phyloP scores from a whole-genome alignment of 2,329 filamentous ascomycete species.

The Myriosclerotinia duriaeana region DNA sequence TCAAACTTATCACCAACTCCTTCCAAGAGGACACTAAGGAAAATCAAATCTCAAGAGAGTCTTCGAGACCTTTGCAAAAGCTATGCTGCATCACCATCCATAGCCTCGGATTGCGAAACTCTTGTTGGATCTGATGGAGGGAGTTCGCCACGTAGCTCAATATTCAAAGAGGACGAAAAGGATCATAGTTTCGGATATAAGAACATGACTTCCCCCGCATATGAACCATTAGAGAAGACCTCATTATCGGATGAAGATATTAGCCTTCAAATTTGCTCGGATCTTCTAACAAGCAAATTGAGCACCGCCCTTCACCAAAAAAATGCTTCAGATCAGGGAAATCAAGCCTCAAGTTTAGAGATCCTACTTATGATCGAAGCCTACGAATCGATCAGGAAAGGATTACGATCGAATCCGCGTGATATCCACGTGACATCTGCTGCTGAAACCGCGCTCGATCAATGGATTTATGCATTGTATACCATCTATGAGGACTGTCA shows the following conservation, averaged over 20 bases:
- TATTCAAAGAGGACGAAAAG: conserved; percentile 4
- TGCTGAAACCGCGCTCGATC: conserved; percentile 33
- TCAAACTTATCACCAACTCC: conserved; percentile 21
- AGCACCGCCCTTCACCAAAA: conserved; percentile 31
- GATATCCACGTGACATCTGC: conserved; percentile 26
- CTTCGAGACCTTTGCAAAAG: conserved; percentile 34
- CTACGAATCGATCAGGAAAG: conserved; percentile 35
- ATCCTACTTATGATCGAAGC: conserved; percentile 40
- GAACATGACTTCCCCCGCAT: neutral
- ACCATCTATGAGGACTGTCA: conserved; percentile 33
- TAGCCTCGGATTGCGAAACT: conserved; percentile 24
- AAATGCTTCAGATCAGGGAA: conserved; percentile 25
- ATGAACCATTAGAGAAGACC: conserved; percentile 5
- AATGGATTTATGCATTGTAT: conserved; percentile 38
- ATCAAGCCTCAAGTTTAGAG: conserved; percentile 35
- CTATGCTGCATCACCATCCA: conserved; percentile 14
- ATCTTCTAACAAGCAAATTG: conserved; percentile 37
- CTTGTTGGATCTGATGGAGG: conserved; percentile 28
- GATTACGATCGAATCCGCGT: conserved; percentile 24
- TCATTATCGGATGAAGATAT: conserved; percentile 28
- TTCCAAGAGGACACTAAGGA: conserved; percentile 30
- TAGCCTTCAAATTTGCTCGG: conserved; percentile 36
- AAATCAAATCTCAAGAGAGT: conserved; percentile 38
- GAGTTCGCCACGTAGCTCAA: conserved; percentile 10
- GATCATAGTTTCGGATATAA: neutral